Percentiles rank a stretch among this genome's conserved stretches.
Conservation (phyloP, 2,329 filamentous ascomycete species). For the Cladosporium sp. region DNA sequence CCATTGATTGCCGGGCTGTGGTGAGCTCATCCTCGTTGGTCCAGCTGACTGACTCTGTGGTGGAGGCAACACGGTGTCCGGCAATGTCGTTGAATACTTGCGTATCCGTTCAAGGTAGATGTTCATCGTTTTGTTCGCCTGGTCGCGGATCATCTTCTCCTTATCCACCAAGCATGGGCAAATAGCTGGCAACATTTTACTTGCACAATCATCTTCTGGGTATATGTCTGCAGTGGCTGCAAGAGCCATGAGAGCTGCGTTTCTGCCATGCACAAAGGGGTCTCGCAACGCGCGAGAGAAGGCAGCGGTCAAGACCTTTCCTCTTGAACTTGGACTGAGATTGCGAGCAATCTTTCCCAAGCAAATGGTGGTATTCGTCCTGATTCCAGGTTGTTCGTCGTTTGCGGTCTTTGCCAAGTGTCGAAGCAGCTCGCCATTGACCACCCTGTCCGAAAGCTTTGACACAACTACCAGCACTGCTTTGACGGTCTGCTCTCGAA, state of each 20-base stretch:
- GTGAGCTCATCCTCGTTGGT: conserved; percentile 69
- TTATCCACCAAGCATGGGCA: conserved; percentile 87
- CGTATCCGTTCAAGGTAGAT: conserved; percentile 77
- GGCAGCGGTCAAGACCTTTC: conserved; percentile 89
- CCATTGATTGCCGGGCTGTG: conserved; percentile 66
- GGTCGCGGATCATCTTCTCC: conserved; percentile 89
- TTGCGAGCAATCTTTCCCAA: conserved; percentile 93
- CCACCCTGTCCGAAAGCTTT: conserved; percentile 86
- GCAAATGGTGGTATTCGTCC: conserved; percentile 97
- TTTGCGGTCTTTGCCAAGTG: conserved; percentile 95
- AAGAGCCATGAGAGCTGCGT: conserved; percentile 81
- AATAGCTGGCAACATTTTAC: conserved; percentile 75
- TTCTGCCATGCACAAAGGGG: conserved; percentile 90
- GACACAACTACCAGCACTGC: conserved; percentile 81
- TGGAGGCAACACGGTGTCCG: conserved; percentile 73
- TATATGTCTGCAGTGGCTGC: conserved; percentile 83
- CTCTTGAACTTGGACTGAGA: conserved; percentile 67
- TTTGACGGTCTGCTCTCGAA: conserved; percentile 94
- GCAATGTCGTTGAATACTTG: conserved; percentile 72
- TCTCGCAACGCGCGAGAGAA: conserved; percentile 87
- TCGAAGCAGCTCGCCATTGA: conserved; percentile 89
- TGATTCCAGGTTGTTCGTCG: conserved; percentile 93
- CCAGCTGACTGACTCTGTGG: conserved; percentile 47
- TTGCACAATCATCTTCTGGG: conserved; percentile 82
- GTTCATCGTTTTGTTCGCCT: conserved; percentile 85